Evolutionary conservation across 1,284 basidiomycete species (phyloP).

Genomic region (Ceratobasidium sp.): DNA sequence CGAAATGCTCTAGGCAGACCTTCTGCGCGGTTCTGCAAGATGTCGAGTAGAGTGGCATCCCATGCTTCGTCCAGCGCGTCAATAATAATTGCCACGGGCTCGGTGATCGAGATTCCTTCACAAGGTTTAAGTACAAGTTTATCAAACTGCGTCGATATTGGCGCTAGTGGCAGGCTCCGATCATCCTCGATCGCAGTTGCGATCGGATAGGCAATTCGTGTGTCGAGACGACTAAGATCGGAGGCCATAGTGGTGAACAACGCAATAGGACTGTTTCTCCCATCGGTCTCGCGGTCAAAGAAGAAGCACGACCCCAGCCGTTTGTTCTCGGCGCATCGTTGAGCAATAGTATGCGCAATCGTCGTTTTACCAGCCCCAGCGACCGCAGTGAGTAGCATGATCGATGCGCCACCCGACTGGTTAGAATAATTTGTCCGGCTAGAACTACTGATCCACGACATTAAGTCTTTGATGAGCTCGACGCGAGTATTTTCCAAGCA

Average conservation of each 20-base stretch:
- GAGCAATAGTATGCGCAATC: slow-evolving; percentile 11
- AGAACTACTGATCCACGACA: neutral
- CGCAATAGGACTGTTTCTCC: neutral
- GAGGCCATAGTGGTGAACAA: slow-evolving; percentile 17
- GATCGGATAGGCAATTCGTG: neutral
- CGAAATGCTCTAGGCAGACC: neutral
- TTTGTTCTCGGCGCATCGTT: neutral
- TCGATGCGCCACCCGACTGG: neutral
- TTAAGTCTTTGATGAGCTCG: neutral
- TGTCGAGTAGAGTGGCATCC: neutral
- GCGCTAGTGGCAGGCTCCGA: neutral
- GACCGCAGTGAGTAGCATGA: too few species aligned
- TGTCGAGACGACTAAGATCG: neutral
- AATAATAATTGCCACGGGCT: neutral
- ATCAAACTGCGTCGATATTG: neutral
- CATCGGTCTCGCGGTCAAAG: slow-evolving; percentile 6
- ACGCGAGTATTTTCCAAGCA: neutral
- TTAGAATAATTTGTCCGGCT: neutral
- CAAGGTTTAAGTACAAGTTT: neutral
- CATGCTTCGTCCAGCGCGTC: slow-evolving; percentile 20
- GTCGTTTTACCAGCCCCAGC: slow-evolving; percentile 5
- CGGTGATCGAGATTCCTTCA: neutral
- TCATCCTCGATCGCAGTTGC: neutral
- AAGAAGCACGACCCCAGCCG: slow-evolving; percentile 38
- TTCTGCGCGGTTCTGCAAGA: neutral